Conservation (phyloP, 1,284 basidiomycete genomes). For the Pseudozyma tsukubaensis region DNA sequence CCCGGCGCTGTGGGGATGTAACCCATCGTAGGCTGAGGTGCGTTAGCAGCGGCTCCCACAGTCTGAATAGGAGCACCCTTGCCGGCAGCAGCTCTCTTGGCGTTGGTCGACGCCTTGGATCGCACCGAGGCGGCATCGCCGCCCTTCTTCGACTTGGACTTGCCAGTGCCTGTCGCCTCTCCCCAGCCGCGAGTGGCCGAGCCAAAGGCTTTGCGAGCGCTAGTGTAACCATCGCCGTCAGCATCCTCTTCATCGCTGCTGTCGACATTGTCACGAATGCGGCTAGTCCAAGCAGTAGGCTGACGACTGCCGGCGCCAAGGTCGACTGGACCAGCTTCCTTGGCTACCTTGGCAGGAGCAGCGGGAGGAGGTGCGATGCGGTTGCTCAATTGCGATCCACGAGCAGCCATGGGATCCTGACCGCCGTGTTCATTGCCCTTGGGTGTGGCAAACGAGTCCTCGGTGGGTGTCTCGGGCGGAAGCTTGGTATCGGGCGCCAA, state of each 20-base stretch:
- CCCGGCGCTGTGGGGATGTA: slow-evolving; percentile 40
- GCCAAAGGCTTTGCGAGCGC: slow-evolving; percentile 61
- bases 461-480: slow-evolving; percentile 57
- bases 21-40: slow-evolving; percentile 25
- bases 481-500: slow-evolving; percentile 65
- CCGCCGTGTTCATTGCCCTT: slow-evolving; percentile 45
- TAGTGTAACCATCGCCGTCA: slow-evolving; percentile 52
- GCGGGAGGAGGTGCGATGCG: slow-evolving; percentile 58
- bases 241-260: slow-evolving; percentile 63
- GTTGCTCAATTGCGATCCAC: slow-evolving; percentile 37
- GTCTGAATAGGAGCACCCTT: slow-evolving; percentile 8
- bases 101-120: slow-evolving; percentile 28
- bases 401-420: slow-evolving; percentile 40
- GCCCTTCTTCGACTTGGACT: slow-evolving; percentile 42
- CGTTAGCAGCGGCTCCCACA: slow-evolving; percentile 6
- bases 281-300: slow-evolving; percentile 57
- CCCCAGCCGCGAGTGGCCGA: slow-evolving; percentile 57
- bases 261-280: slow-evolving; percentile 47
- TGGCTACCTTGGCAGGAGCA: slow-evolving; percentile 33
- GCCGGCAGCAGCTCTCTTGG: slow-evolving; percentile 27
- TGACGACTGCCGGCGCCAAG: slow-evolving; percentile 40
- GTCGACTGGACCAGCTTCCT: slow-evolving; percentile 49
- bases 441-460: slow-evolving; percentile 23
- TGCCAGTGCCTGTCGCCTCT: slow-evolving; percentile 54
- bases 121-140: slow-evolving; percentile 36